These are phyloP conservation scores for Cotoneaster glaucophyllus DNA, from an alignment of 306 rosid species.

Conservation along the genomic window DNA sequence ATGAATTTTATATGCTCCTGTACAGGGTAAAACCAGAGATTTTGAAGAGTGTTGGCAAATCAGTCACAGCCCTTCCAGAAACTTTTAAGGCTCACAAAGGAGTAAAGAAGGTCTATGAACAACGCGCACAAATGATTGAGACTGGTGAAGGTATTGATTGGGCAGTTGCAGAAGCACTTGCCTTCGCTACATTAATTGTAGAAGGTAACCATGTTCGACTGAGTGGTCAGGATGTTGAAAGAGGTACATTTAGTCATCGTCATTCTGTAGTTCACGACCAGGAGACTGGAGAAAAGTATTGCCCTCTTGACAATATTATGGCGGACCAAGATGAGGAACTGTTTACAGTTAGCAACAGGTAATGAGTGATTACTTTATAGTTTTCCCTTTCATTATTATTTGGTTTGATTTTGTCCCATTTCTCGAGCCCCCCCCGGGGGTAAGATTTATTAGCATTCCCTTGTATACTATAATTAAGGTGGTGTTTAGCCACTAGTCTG, in stretches of 20 bases:
- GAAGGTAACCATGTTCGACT: conserved; percentile 94
- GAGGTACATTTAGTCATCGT: conserved; percentile 96
- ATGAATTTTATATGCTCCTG: conserved; percentile 2
- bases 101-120: conserved; percentile 82
- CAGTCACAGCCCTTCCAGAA: conserved; percentile 74
- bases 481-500: background rate
- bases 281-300: conserved; percentile 68
- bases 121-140: conserved; percentile 86
- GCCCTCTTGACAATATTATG: conserved; percentile 80
- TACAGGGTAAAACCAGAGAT: conserved; percentile 89
- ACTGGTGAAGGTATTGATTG: conserved; percentile 94
- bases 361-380: conserved; percentile 6
- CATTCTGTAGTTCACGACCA: conserved; percentile 90
- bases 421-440: no score
- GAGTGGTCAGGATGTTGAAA: conserved; percentile 98
- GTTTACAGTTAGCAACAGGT: conserved; percentile 99
- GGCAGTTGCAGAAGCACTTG: conserved; percentile 95
- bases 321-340: conserved; percentile 85
- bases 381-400: background rate
- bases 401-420: background rate
- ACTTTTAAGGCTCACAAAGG: conserved; percentile 78
- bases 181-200: conserved; percentile 77
- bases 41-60: conserved; percentile 83
- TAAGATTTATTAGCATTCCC: background rate
- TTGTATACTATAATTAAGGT: background rate